Percentiles rank a stretch among this genome's conserved stretches.
phyloP scores from a whole-genome alignment of 2,329 filamentous ascomycete species.

The Colletotrichum sp. region DNA sequence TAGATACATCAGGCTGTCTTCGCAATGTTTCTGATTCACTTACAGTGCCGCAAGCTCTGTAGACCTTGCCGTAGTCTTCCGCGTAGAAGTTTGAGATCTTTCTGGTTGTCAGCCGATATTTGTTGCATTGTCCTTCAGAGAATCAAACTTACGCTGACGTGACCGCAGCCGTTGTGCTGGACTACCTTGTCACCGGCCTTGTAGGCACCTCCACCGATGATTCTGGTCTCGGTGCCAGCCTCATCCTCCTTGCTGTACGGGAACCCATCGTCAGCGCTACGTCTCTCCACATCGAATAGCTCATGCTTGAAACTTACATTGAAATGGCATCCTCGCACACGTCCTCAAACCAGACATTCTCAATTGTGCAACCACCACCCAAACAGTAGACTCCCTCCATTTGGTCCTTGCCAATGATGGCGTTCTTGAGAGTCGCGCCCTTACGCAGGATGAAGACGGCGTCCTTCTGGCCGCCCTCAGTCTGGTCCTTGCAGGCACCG shows the following conservation, averaged over 20 bases:
- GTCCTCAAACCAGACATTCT: constrained; percentile 31
- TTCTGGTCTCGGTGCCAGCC: constrained; percentile 23
- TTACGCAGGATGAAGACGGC: constrained; percentile 46
- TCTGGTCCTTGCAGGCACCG: constrained; percentile 45
- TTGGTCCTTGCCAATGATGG: constrained; percentile 46
- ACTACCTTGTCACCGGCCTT: constrained; percentile 50
- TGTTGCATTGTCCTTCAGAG: not conserved
- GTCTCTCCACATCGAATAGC: not conserved
- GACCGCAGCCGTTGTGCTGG: constrained; percentile 53
- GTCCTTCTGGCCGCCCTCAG: constrained; percentile 47
- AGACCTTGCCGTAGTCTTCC: constrained; percentile 53
- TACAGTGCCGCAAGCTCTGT: constrained; percentile 17
- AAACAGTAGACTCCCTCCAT: constrained; percentile 33
- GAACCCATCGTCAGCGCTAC: not conserved
- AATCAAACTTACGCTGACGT: constrained; percentile 33
- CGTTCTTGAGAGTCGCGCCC: constrained; percentile 51
- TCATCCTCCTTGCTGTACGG: constrained; percentile 15
- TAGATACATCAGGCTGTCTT: constrained; percentile 2
- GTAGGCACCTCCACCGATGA: constrained; percentile 45
- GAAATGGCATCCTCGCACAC: constrained; percentile 31
- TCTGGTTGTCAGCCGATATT: not conserved
- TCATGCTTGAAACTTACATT: constrained; percentile 11
- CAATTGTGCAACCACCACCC: constrained; percentile 29
- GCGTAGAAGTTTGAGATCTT: constrained; percentile 44
- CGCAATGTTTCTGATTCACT: not conserved